Evolutionary conservation across 352 stramenopile genomes (phyloP), one percentile per base, ranked within the genome.

Genomic region (Phytopythium vexans): DNA sequence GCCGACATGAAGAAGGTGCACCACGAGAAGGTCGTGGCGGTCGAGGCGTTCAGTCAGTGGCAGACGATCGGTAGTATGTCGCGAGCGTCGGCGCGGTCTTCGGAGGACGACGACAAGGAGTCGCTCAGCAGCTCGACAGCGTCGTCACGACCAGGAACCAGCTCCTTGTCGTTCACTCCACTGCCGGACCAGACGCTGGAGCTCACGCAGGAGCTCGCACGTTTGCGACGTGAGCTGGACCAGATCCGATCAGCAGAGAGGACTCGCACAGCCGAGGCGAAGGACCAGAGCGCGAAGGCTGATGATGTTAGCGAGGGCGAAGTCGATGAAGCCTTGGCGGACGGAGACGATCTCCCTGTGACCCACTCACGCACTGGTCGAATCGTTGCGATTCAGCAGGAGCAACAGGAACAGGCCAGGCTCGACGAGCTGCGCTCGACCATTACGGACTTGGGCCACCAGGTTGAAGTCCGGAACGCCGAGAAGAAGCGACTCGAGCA

Each of bases 401-500:
- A 64, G 41, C 55, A 59, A 10, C 21, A 58, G 14, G 34, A 27
- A 27, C 21, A 27, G 21, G 21, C 21, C 21, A 27, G 68, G 43
- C 60, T 56, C 2, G 33, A 37, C 3, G 41, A 52, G 27, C 50
- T 83, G 33, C 41, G 65, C 32, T 35, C 34, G 6, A 47, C 56
- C 15, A 85, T 87, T 27, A 12, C 41, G 2, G 9, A 39, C n/a
- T 35, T 88, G 39, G 54, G 58, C 0, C 39, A 42, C 8, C 74
- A 89, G 43, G 72, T 87, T 34, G 63, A 66, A 2, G n/a, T 47
- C 12, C 68, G 74, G 11, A 49, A 49, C 16, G 50, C 53, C 0
- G 79, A 88, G 49, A 88, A 88, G 47, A 48, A 48, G 7, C 49
- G 41, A 8, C 57, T 92, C n/a, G 77, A 92, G 60, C 47, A 46